phyloP scores from a whole-genome alignment of 208 protist genomes.

The Trypanosomatidae sp. region DNA sequence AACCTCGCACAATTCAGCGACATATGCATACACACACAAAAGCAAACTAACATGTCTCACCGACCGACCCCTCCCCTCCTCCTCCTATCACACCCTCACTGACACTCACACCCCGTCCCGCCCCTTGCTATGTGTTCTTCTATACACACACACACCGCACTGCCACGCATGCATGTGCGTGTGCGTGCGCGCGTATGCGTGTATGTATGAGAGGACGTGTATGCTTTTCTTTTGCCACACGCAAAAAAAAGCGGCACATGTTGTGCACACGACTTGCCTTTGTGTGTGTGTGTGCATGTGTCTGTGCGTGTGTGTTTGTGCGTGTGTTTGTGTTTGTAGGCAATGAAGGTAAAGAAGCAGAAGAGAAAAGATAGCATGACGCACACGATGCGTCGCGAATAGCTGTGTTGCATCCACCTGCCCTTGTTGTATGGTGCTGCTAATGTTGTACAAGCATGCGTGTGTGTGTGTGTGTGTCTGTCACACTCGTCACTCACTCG shows the following conservation, averaged over 20 bases:
- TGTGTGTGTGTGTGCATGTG: too few relatives aligned
- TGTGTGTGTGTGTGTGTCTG: too few relatives aligned
- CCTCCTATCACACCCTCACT: background rate
- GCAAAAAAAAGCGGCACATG: too few relatives aligned
- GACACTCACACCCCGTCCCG: background rate
- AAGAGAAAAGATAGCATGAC: constrained; percentile 1
- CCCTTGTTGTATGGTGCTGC: background rate
- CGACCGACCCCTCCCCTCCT: background rate
- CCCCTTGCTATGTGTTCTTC: background rate
- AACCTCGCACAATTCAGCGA: too few relatives aligned
- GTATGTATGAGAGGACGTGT: background rate
- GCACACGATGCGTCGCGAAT: background rate
- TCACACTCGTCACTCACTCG: too few relatives aligned
- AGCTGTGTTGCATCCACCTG: background rate
- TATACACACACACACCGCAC: background rate
- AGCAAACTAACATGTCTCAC: too few relatives aligned
- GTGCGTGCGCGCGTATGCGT: background rate
- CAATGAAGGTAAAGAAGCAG: background rate
- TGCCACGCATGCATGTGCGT: too few relatives aligned
- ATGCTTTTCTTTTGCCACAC: too few relatives aligned
- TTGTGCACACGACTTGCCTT: too few relatives aligned
- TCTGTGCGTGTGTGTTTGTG: constrained; percentile 1
- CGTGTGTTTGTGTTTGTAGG: background rate
- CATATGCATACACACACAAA: background rate
- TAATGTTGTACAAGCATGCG: background rate